phyloP scores from a whole-genome alignment of 2,329 filamentous ascomycete species.

The Ampelomyces quisqualis region DNA sequence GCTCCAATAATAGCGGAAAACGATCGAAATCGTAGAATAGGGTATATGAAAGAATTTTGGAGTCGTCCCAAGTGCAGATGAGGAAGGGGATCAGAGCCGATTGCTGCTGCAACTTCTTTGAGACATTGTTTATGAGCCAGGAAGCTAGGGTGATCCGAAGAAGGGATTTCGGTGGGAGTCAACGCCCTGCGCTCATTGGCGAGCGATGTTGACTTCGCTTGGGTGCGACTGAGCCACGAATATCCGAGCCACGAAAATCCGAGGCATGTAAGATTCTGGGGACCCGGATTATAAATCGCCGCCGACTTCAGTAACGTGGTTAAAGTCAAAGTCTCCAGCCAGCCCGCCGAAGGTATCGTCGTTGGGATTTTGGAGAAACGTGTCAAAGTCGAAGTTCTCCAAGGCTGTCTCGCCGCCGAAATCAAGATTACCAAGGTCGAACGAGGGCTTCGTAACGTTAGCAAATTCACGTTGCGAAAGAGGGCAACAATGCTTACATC shows the following conservation, averaged over 20 bases:
- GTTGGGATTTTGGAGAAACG: conserved; percentile 60
- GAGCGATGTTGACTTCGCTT: too few relatives aligned
- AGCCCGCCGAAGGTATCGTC: conserved; percentile 45
- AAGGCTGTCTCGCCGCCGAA: conserved; percentile 59
- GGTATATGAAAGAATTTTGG: conserved; percentile 32
- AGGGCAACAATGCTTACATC: conserved; percentile 32
- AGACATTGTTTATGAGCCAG: too few relatives aligned
- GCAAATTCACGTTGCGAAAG: conserved; percentile 13
- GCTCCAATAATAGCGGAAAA: conserved; percentile 18
- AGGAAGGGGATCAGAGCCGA: too few relatives aligned
- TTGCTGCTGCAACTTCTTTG: too few relatives aligned
- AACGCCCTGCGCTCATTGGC: too few relatives aligned
- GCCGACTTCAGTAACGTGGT: conserved; percentile 32
- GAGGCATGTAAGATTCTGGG: conserved; percentile 1
- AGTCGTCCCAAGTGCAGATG: not conserved
- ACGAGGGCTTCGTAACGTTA: conserved; percentile 37
- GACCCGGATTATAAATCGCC: conserved; percentile 4
- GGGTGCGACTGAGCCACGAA: too few relatives aligned
- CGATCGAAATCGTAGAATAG: conserved; percentile 20
- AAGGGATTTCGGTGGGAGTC: too few relatives aligned
- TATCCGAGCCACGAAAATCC: too few relatives aligned
- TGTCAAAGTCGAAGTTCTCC: conserved; percentile 67
- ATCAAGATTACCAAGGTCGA: conserved; percentile 43
- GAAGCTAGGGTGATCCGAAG: too few relatives aligned
- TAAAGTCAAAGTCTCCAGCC: conserved; percentile 40